Base-by-base conservation (phyloP, 2,329 filamentous ascomycete genomes). In the Colletotrichum lini region DNA sequence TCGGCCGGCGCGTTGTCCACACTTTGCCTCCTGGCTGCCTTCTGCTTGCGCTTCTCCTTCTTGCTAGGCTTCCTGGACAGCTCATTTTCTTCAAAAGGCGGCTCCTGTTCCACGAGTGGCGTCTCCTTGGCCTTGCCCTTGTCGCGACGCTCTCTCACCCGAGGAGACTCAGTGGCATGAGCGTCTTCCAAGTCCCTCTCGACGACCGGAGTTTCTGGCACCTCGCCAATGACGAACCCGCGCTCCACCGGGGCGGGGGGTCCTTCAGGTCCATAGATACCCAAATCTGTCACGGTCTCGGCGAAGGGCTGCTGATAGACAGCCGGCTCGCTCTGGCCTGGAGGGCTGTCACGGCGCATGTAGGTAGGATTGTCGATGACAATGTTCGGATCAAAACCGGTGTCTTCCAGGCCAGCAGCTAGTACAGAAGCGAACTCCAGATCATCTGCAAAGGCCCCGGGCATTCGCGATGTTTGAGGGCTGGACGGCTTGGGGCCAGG, bases 381-480 rank as follows among this genome's bases (percentile, higher is more conserved):
- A 68, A 94, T 89, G 50, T 92, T 87, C 5, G 91, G 89, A 76
- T 93, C 88, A 73, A 94, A 94, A 0, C 92, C 92, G 56, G 90
- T 88, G n/a, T 90, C 87, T 77, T 91, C 83, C 59, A 93, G 84
- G 1, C 90, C 91, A 58, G 92, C 93, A 68, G 92, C 91, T 57
- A 94, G 81, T 3, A 88, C 90, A 38, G 92, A 92, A 9, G 91
- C 89, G 74, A 94, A 94, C 62, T 90, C 90, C 10, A 92, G 81
- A 74, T 94, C 92, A 67, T 91, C 88, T 1, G 83, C 88, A 76
- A 93, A 95, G 12, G 87, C 82, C 23, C 92, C 92, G 30, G 92
- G 91, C 79, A 92, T 88, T 67, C 88, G 85, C 53, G 84, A 77
- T 23, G 77, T 75, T 61, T 82, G 82, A n/a, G 85, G 83, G 72